Percentiles rank a stretch among this genome's conserved stretches.
Evolutionary conservation across 2,329 filamentous ascomycete genomes (phyloP).

Genomic region (Colletotrichum falcatum): DNA sequence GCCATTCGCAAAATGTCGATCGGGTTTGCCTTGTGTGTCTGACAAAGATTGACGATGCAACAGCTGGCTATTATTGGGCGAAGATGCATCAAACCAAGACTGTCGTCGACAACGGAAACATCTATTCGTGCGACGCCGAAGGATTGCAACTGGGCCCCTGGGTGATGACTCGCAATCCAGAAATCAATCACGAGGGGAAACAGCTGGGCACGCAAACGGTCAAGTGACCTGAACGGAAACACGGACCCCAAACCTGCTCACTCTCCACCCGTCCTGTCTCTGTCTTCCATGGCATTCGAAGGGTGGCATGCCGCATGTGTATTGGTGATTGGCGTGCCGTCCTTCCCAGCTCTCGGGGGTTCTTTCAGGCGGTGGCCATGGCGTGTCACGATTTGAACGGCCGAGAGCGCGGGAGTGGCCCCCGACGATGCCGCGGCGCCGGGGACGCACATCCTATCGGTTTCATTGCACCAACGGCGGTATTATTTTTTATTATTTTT

Average conservation of each 20-base stretch:
- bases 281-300: background rate
- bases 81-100: background rate
- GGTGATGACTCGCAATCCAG: background rate
- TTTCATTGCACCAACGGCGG: background rate
- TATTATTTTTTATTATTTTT: conserved; percentile 1
- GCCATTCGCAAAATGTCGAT: background rate
- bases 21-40: too few relatives aligned
- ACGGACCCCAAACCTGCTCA: background rate
- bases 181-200: background rate
- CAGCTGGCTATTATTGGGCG: background rate
- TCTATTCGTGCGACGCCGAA: background rate
- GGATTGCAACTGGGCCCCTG: background rate
- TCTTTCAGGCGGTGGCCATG: background rate
- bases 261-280: background rate
- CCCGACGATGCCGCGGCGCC: conserved; percentile 17
- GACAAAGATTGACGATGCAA: background rate
- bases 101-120: background rate
- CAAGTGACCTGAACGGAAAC: conserved; percentile 27
- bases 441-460: background rate
- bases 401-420: background rate
- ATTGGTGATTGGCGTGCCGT: background rate
- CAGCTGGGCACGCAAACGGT: background rate
- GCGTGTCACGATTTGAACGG: background rate
- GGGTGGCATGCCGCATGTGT: background rate
- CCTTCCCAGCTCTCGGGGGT: background rate